These are phyloP conservation scores for Coniferiporia sulphurascens DNA, from an alignment of 1,284 basidiomycete genomes.

Conservation along the genomic window DNA sequence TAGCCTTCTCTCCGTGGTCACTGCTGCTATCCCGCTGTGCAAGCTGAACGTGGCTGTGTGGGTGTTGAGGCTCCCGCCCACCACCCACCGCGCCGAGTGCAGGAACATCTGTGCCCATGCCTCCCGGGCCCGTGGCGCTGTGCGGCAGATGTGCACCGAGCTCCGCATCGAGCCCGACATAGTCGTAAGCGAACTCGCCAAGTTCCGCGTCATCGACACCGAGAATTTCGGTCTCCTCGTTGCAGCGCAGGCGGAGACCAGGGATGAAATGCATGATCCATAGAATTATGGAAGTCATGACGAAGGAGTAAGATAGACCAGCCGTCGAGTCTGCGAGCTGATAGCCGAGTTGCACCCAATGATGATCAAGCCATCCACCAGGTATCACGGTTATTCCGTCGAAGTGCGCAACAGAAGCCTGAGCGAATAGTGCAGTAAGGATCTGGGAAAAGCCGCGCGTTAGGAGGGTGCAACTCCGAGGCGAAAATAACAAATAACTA, in stretches of 20 bases:
- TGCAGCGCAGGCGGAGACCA: slow-evolving; percentile 70
- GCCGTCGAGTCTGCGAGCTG: slow-evolving; percentile 81
- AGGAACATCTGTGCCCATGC: slow-evolving; percentile 18
- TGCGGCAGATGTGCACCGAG: slow-evolving; percentile 24
- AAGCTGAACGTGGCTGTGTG: neutral
- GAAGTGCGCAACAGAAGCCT: slow-evolving; percentile 76
- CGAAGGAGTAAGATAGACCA: slow-evolving; percentile 77
- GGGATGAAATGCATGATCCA: slow-evolving; percentile 95
- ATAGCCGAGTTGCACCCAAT: slow-evolving; percentile 81
- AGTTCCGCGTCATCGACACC: slow-evolving; percentile 93
- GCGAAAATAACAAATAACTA: neutral
- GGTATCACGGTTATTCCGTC: slow-evolving; percentile 73
- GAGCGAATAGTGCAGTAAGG: slow-evolving; percentile 86
- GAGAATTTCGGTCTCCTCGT: slow-evolving; percentile 84
- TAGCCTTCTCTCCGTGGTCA: slow-evolving; percentile 1
- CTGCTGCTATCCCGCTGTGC: slow-evolving; percentile 5
- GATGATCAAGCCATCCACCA: slow-evolving; percentile 90
- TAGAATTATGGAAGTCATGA: slow-evolving; percentile 82
- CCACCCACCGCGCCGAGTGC: slow-evolving; percentile 21
- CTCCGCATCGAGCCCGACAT: slow-evolving; percentile 70
- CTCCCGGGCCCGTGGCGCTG: slow-evolving; percentile 17
- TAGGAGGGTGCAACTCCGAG: neutral
- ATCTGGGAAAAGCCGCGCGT: slow-evolving; percentile 37
- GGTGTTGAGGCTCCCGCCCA: slow-evolving; percentile 25
- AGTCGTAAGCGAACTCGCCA: slow-evolving; percentile 93